A percentile compares a stretch with the other conserved stretches of the same genome.
Evolutionary conservation across 495 filamentous ascomycete genomes (phyloP).

Genomic region (Talaromyces ruber): DNA sequence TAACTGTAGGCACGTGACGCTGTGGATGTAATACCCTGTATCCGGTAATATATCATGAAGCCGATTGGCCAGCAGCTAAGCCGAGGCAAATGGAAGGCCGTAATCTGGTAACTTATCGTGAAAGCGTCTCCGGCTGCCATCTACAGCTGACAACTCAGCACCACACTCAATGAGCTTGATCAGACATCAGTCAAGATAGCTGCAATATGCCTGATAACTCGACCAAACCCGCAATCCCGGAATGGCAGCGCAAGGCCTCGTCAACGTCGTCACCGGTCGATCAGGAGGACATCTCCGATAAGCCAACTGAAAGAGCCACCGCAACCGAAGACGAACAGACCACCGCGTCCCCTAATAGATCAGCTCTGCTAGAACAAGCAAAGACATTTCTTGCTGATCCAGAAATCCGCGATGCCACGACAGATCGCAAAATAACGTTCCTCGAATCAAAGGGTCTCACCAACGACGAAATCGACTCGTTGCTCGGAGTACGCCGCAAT

Average conservation of each 20-base stretch:
- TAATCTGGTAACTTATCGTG: not conserved
- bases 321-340: not conserved
- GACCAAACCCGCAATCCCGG: conserved; percentile 30
- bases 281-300: conserved; percentile 15
- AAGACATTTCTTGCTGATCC: conserved; percentile 73
- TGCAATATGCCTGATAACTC: conserved; percentile 29
- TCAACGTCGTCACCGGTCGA: conserved; percentile 18
- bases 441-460: conserved; percentile 71
- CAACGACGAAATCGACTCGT: conserved; percentile 54
- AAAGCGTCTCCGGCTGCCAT: not conserved
- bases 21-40: not conserved
- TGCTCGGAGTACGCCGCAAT: conserved; percentile 47
- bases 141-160: not conserved
- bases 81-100: conserved; percentile 1
- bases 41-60: not conserved
- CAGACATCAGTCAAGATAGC: not conserved
- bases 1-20: not conserved
- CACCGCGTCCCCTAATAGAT: conserved; percentile 16
- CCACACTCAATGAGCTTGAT: not conserved
- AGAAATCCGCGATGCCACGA: conserved; percentile 58
- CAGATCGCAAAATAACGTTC: conserved; percentile 68
- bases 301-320: conserved; percentile 15
- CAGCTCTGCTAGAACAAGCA: conserved; percentile 58
- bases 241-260: conserved; percentile 34
- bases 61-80: not conserved